Conservation (phyloP, 257 asterid genomes). For the Gentiana dahurica region DNA sequence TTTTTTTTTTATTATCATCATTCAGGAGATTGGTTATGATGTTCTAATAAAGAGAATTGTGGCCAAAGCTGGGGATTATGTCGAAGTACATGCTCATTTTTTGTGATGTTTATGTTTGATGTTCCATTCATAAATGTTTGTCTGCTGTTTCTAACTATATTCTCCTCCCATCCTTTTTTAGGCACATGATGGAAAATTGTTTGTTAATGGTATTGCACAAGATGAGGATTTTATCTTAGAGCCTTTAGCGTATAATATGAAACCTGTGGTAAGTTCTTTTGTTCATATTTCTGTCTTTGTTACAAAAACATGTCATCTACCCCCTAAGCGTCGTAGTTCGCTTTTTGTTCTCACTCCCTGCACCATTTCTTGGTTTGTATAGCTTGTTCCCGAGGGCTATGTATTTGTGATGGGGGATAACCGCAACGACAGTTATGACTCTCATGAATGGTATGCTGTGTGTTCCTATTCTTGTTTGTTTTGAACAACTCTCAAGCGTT, state of each 20-base stretch:
- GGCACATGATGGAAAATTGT: conserved; percentile 65
- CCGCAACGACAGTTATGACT: conserved; percentile 87
- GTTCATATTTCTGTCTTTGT: neutral
- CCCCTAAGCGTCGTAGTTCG: neutral
- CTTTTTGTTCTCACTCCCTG: conserved; percentile 1
- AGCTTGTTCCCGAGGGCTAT: conserved; percentile 85
- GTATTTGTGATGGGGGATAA: conserved; percentile 97
- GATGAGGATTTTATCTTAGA: conserved; percentile 82
- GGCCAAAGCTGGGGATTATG: conserved; percentile 80
- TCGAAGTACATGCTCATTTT: conserved; percentile 38
- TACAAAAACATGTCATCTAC: neutral
- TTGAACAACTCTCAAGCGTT: too few species aligned
- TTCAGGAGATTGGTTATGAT: conserved; percentile 65
- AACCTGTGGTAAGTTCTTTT: conserved; percentile 38
- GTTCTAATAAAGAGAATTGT: conserved; percentile 83
- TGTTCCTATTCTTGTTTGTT: too few species aligned
- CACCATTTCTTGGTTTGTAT: conserved; percentile 8
- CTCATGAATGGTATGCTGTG: conserved; percentile 63
- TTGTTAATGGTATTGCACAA: conserved; percentile 60
- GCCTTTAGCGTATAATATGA: conserved; percentile 80
- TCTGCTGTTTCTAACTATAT: neutral
- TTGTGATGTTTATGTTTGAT: neutral
- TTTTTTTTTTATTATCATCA: conserved; percentile 5
- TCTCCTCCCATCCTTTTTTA: conserved; percentile 9
- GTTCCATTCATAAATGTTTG: neutral